Conservation (phyloP, 805 yeast genomes). For the Wickerhamomyces mucosus region DNA sequence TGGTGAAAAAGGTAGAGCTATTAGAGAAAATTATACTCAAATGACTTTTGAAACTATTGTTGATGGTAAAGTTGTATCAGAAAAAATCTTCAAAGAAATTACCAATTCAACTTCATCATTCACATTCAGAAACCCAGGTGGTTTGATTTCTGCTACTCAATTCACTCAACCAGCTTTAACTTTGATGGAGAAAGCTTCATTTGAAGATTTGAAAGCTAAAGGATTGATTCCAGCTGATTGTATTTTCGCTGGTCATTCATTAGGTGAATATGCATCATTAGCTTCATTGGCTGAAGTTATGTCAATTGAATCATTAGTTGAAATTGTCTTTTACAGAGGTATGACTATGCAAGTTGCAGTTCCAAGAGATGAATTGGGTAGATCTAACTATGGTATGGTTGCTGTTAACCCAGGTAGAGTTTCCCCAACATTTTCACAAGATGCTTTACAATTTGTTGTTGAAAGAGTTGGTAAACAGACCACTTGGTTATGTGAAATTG, state of each 20-base stretch:
- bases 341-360: slow-evolving; percentile 99
- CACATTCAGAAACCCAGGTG: slow-evolving; percentile 89
- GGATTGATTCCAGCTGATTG: slow-evolving; percentile 91
- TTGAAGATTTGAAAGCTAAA: slow-evolving; percentile 93
- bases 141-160: slow-evolving; percentile 95
- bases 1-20: slow-evolving; percentile 93
- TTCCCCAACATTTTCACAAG: slow-evolving; percentile 78
- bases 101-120: slow-evolving; percentile 70
- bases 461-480: slow-evolving; percentile 79
- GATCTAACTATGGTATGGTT: slow-evolving; percentile 98
- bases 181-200: slow-evolving; percentile 97
- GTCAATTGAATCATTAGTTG: slow-evolving; percentile 96
- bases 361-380: slow-evolving; percentile 89
- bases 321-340: slow-evolving; percentile 98
- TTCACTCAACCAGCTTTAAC: slow-evolving; percentile 99
- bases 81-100: slow-evolving; percentile 92
- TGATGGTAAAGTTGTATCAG: slow-evolving; percentile 76
- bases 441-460: slow-evolving; percentile 90
- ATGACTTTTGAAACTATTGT: slow-evolving; percentile 97
- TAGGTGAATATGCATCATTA: slow-evolving; percentile 97
- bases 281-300: slow-evolving; percentile 96
- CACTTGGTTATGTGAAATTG: slow-evolving; percentile 93
- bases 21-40: slow-evolving; percentile 87
- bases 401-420: slow-evolving; percentile 97
- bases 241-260: slow-evolving; percentile 97